phyloP scores from a whole-genome alignment of 1,139 yeast genomes.

The Debaryomyces psychrophilus region DNA sequence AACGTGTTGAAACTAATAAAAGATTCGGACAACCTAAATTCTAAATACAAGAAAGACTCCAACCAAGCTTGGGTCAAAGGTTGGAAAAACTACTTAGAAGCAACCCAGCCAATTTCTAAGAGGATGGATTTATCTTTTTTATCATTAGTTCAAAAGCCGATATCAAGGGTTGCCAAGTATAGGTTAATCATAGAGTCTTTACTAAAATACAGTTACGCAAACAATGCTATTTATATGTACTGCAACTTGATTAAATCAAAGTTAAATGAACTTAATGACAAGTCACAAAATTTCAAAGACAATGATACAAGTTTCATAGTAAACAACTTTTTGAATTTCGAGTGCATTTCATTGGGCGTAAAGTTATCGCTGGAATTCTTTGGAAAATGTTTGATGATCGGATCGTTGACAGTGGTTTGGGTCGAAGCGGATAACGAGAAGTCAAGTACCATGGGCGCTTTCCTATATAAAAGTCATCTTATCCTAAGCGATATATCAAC shows the following conservation, averaged over 20 bases:
- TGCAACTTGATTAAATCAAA: slow-evolving; percentile 4
- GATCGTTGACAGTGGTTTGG: slow-evolving; percentile 47
- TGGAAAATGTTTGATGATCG: slow-evolving; percentile 43
- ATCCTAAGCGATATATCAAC: slow-evolving; percentile 28
- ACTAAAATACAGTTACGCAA: slow-evolving; percentile 15
- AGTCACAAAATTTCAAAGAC: slow-evolving; percentile 20
- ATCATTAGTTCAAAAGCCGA: slow-evolving; percentile 58
- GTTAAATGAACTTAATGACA: slow-evolving; percentile 25
- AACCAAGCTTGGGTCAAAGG: slow-evolving; percentile 30
- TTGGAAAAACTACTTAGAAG: slow-evolving; percentile 44
- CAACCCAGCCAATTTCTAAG: slow-evolving; percentile 38
- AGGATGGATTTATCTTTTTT: slow-evolving; percentile 49
- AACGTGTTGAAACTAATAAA: slow-evolving; percentile 40
- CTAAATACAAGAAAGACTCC: slow-evolving; percentile 12
- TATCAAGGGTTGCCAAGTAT: slow-evolving; percentile 54
- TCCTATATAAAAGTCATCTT: slow-evolving; percentile 56
- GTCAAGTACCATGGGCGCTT: slow-evolving; percentile 35
- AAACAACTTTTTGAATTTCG: slow-evolving; percentile 19
- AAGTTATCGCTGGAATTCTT: slow-evolving; percentile 37
- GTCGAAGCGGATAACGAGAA: slow-evolving; percentile 23
- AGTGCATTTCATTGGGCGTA: slow-evolving; percentile 14
- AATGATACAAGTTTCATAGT: slow-evolving; percentile 14
- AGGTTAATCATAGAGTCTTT: slow-evolving; percentile 48
- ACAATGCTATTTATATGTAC: background rate
- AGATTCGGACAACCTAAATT: slow-evolving; percentile 11